Conservation (phyloP, 129 eudicot genomes). For the Helianthus annuus region DNA sequence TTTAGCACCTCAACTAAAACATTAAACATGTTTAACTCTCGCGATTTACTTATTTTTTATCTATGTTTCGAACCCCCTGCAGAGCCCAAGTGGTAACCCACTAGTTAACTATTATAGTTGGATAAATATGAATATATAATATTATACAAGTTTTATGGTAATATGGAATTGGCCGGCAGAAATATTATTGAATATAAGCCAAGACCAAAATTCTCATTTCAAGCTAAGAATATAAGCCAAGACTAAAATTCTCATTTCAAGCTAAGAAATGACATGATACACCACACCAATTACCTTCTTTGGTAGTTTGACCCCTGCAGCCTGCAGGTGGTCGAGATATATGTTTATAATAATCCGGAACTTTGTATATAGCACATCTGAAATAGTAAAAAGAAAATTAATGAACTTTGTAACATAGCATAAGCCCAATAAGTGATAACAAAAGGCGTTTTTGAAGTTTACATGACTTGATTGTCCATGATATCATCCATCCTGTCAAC, state of each 20-base stretch:
- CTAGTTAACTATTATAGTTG: neutral
- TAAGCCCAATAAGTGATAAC: neutral
- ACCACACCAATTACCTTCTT: constrained; percentile 49
- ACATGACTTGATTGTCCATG: constrained; percentile 93
- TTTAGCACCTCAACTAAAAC: no score
- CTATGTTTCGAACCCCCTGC: no score
- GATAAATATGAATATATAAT: neutral
- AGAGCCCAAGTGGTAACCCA: no score
- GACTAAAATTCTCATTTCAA: no score
- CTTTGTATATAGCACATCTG: constrained; percentile 91
- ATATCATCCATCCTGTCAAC: constrained; percentile 84
- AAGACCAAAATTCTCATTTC: no score
- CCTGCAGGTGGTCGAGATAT: constrained; percentile 74
- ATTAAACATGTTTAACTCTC: no score
- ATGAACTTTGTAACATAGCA: neutral
- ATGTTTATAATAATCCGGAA: constrained; percentile 76
- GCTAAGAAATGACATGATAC: neutral
- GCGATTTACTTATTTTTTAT: no score
- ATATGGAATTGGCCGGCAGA: neutral
- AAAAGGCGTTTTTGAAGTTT: constrained; percentile 26
- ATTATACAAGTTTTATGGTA: neutral
- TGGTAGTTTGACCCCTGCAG: constrained; percentile 71
- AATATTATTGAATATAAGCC: neutral
- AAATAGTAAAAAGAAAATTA: constrained; percentile 12
- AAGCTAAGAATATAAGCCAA: neutral